Conservation (phyloP, 2,329 filamentous ascomycete species). For the Lachnellula willkommii region DNA sequence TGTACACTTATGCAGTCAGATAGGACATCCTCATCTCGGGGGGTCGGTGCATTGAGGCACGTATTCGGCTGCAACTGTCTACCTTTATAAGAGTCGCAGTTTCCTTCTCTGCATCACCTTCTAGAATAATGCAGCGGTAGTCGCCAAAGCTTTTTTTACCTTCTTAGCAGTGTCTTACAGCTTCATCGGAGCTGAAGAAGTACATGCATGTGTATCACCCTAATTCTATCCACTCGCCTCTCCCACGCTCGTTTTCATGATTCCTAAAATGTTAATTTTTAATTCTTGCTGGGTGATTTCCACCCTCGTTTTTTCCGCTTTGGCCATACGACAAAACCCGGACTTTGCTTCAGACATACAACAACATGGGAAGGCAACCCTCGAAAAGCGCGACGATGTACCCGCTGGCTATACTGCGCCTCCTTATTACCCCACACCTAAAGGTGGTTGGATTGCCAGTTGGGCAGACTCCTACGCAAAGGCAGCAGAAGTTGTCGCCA, state of each 20-base stretch:
- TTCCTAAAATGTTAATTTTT: slow-evolving; percentile 4
- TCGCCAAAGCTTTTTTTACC: neutral
- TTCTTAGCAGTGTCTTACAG: slow-evolving; percentile 5
- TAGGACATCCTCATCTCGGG: neutral
- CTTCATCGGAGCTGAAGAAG: neutral
- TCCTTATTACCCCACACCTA: slow-evolving; percentile 30
- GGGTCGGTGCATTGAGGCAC: neutral
- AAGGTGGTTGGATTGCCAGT: slow-evolving; percentile 49
- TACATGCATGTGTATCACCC: neutral
- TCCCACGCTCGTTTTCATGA: neutral
- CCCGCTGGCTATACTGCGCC: slow-evolving; percentile 25
- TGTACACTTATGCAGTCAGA: neutral
- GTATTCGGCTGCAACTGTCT: neutral
- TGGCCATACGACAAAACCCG: slow-evolving; percentile 3
- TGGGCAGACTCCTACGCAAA: slow-evolving; percentile 69
- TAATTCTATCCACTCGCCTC: neutral
- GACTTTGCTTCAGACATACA: slow-evolving; percentile 14
- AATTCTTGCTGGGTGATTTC: slow-evolving; percentile 1
- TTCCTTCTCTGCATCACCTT: neutral
- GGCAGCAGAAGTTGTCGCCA: slow-evolving; percentile 61
- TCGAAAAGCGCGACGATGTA: slow-evolving; percentile 19
- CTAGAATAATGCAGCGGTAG: neutral
- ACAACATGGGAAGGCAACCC: neutral
- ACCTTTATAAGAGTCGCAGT: neutral
- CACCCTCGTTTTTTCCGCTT: neutral